Evolutionary conservation across 169 alveolate species (phyloP), one percentile per base, ranked within the genome.

Genomic region (Eimeria acervulina): DNA sequence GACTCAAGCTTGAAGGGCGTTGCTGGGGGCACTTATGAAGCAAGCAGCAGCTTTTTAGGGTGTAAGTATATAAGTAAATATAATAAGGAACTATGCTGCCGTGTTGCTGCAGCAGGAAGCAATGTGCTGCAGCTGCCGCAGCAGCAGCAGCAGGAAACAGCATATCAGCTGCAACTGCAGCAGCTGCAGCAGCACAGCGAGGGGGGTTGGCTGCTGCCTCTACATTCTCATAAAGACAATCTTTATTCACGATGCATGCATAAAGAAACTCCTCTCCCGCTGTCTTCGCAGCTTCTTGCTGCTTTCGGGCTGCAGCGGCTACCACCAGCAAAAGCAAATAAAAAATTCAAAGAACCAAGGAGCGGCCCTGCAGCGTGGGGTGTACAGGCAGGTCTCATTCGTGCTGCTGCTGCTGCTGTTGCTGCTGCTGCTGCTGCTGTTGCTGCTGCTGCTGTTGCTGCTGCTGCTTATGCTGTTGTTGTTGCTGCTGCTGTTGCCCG

Each of bases 361-460:
- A 72, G 95, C 38, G 95, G 95, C 3, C 95, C 95, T 6, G 90
- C 95, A 5, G 83, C 95, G 26, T 90, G 95, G 95, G 95, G 95
- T 55, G 83, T 70, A 36, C 95, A 90, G 95, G 95, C 52, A 31
- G 5, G 91, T 84, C 44, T 21, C 10, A 17, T 40, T 72, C 5
- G 15, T 72, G 44, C 44, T 72, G 44, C 8, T 72, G 44, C 8
- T 72, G 44, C 44, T 72, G 44, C 21, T 72, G n/a, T n/a, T 72
- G 44, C 44, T 72, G 47, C 40, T 72, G 83, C 21, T 72, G 83
- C 83, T 19, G 42, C 26, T 72, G 74, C 26, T 63, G 74, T 21
- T 63, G n/a, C 74, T 63, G 74, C 74, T 63, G 74, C 55, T 47
- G 55, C 55, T 47, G 55, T 12, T 47, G 55, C 55, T 47, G 55